Base-by-base conservation (phyloP, 108 stramenopile species). In the Mediolabrus comicus region DNA sequence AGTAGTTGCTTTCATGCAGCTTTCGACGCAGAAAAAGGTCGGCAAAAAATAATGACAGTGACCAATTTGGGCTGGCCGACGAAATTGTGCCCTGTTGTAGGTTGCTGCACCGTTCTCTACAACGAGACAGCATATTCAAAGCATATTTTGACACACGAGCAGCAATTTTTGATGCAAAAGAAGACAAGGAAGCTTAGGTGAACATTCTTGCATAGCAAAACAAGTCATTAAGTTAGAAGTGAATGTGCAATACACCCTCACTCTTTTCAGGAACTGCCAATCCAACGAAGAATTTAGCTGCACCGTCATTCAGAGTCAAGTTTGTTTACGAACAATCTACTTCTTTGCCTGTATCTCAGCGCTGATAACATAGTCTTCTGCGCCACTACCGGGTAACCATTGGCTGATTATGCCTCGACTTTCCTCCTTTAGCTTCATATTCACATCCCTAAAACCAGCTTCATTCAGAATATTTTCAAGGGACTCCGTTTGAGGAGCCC, bases 351-450 rank as follows among this genome's bases (percentile, higher is more conserved):
- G 67, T 19, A 83, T 67, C 33, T 80, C 75, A 12, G 79, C 83
- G 12, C 69, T 27, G 3, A 83, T 62, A 27, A 85, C 82, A 49
- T 43, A 85, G 33, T 85, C 74, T 66, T 85, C 84, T 11, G 84
- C 84, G 9, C 82, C 82, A 1, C 56, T 59, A 13, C 82, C 84
- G 1, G 84, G 84, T 41, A 85, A 41, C 84, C 84, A 85, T 43
- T 80, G 81, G 41, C 71, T 71, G 13, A 85, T 82, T 16, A 85
- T 66, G 30, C 60, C 84, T 43, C 74, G 29, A 49, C 66, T 67
- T 67, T 83, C 79, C 62, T 85, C 84, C 68, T 85, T 85, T 65
- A 79, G 39, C 11, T 54, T 54, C 52, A 85, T 14, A 19, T 62
- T 59, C 14, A 85, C 59, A 35, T 83, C 75, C 5, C 22, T 31